Evolutionary conservation across 2,329 filamentous ascomycete genomes (phyloP), one percentile per base, ranked within the genome.

Genomic region (Nothomitra cinnamomea): DNA sequence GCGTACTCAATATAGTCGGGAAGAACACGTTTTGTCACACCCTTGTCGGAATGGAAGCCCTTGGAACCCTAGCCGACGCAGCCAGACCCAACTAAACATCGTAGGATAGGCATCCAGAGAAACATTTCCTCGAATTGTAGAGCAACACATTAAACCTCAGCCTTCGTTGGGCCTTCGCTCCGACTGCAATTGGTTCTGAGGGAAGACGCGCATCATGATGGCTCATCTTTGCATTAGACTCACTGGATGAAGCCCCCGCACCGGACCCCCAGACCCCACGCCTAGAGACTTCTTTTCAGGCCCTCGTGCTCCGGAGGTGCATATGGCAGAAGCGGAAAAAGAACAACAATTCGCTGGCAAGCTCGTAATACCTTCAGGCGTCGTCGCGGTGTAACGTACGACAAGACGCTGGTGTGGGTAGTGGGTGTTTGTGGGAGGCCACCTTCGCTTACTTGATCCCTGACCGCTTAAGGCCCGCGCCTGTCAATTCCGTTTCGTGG

Each of bases 401-500:
- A 15, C 38, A n/a, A n/a, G 38, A 13, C 4, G 38, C 28, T 32
- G 38, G 38, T 19, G 15, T n/a, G 38, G 17, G 38, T 15, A 5
- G 4, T 6, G 19, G 42, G 19, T 22, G 43, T 25, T 25, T 17
- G 43, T 24, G 21, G 43, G 22, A 15, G 22, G 19, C 43, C 10
- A 28, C 21, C 28, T 32, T 49, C 45, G 45, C 45, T 49, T 49
- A 32, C 25, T 24, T 5, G 22, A 45, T 45, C 41, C 41, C 17
- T 19, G 41, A 45, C 41, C 17, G 4, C 13, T 41, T 15, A n/a
- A 41, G 38, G 15, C 19, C 19, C 38, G 15, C 45, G 45, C 15
- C 12, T 28, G 45, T 49, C 45, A 49, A 28, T 19, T 49, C 45
- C 28, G 5, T 49, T 48, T 22, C 45, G n/a, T 49, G 45, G 45